Evolutionary conservation across 768 basidiomycete genomes (phyloP).

Genomic region (Punctularia strigosozonata): DNA sequence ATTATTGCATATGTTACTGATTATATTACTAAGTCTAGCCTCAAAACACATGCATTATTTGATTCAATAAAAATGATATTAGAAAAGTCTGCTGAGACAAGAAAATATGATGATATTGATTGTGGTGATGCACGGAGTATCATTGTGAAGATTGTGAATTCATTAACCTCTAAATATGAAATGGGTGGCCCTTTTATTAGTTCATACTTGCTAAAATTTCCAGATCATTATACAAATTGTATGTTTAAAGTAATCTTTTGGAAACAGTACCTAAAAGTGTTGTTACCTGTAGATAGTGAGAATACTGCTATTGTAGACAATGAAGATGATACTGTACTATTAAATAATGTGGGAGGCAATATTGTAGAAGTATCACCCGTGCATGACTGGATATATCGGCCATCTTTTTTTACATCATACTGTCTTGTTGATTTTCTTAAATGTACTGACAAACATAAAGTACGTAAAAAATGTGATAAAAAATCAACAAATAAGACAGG

Average conservation of each 20-base stretch:
- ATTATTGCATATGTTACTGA: constrained; percentile 27
- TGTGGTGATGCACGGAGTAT: constrained; percentile 16
- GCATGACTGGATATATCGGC: too few species aligned
- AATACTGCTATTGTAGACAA: too few species aligned
- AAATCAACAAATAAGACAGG: too few species aligned
- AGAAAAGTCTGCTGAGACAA: constrained; percentile 12
- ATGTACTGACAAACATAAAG: too few species aligned
- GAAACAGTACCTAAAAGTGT: constrained; percentile 19
- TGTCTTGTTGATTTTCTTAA: too few species aligned
- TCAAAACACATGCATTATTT: constrained; percentile 29
- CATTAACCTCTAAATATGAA: constrained; percentile 21
- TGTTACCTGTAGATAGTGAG: too few species aligned
- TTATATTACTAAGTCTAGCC: constrained; percentile 27
- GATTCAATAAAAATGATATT: constrained; percentile 16
- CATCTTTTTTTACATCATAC: too few species aligned
- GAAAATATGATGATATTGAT: constrained; percentile 2
- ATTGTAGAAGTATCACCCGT: too few species aligned
- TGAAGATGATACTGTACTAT: too few species aligned
- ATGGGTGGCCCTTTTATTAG: constrained; percentile 25
- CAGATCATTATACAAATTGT: constrained; percentile 29
- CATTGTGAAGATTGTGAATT: constrained; percentile 25
- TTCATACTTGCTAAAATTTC: constrained; percentile 22
- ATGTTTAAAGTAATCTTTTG: constrained; percentile 22
- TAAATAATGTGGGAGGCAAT: too few species aligned
- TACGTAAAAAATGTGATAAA: too few species aligned